Conservation (phyloP, 371 early-diverging fungal species). For the Batrachochytrium dendrobatidis region DNA sequence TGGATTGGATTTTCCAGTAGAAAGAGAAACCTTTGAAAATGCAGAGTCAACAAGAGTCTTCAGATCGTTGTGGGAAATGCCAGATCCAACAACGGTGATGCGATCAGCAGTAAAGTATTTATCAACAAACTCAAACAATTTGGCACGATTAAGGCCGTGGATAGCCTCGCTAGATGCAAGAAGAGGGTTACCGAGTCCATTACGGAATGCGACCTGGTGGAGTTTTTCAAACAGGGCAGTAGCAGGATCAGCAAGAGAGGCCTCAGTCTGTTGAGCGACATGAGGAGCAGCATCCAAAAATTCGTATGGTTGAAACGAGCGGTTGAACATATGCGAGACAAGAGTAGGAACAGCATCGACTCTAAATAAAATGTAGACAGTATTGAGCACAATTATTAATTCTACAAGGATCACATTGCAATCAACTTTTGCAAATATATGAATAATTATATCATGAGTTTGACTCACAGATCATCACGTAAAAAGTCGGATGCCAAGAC, state of each 20-base stretch:
- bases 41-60: slow-evolving; percentile 51
- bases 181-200: slow-evolving; percentile 90
- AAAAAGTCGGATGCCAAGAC: slow-evolving; percentile 83
- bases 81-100: slow-evolving; percentile 80
- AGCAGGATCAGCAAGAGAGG: slow-evolving; percentile 56
- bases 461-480: slow-evolving; percentile 79
- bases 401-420: not conserved
- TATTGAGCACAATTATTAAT: not conserved
- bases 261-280: slow-evolving; percentile 64
- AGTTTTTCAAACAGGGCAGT: slow-evolving; percentile 67
- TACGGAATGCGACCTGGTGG: slow-evolving; percentile 88
- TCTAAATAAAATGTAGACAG: slow-evolving; percentile 35
- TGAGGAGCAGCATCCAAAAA: slow-evolving; percentile 63
- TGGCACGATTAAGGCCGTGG: slow-evolving; percentile 33
- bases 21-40: slow-evolving; percentile 30
- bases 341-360: slow-evolving; percentile 83
- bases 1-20: slow-evolving; percentile 30
- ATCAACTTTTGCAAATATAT: slow-evolving; percentile 3
- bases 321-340: slow-evolving; percentile 66
- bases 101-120: slow-evolving; percentile 61
- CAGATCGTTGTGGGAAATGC: slow-evolving; percentile 68
- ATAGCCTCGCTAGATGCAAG: slow-evolving; percentile 68
- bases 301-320: slow-evolving; percentile 81
- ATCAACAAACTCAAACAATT: slow-evolving; percentile 57
- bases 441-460: slow-evolving; percentile 5